Conservation (phyloP, 2,329 filamentous ascomycete species). For the Cephalotrichum gorgonifer region DNA sequence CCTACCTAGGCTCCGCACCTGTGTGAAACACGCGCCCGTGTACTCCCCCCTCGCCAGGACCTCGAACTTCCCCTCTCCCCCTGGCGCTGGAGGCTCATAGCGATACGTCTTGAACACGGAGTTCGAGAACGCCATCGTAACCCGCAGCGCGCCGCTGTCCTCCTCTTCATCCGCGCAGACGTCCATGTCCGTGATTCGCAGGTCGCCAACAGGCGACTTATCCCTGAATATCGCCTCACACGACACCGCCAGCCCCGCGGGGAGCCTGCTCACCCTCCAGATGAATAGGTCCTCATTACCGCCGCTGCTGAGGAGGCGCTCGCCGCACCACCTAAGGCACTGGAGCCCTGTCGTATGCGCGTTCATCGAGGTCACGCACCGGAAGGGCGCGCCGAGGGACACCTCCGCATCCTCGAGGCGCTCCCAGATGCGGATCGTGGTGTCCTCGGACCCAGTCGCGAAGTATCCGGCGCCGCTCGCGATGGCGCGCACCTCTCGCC, state of each 20-base stretch:
- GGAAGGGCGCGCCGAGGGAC: conserved; percentile 16
- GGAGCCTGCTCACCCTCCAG: conserved; percentile 56
- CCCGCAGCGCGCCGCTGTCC: conserved; percentile 30
- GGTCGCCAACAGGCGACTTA: conserved; percentile 45
- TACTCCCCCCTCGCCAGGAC: conserved; percentile 47
- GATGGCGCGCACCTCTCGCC: conserved; percentile 64
- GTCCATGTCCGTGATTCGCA: conserved; percentile 76
- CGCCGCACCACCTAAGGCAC: conserved; percentile 62
- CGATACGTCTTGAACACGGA: conserved; percentile 58
- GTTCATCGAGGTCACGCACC: conserved; percentile 56
- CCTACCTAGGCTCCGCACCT: conserved; percentile 36
- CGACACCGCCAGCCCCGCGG: conserved; percentile 43
- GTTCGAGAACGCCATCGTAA: conserved; percentile 75
- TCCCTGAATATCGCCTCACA: conserved; percentile 46
- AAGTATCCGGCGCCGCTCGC: conserved; percentile 23
- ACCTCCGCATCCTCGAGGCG: conserved; percentile 17
- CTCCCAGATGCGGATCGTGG: conserved; percentile 61
- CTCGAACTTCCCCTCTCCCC: conserved; percentile 26
- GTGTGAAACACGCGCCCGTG: conserved; percentile 67
- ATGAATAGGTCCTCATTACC: conserved; percentile 84
- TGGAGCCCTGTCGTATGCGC: conserved; percentile 80
- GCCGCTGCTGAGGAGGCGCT: conserved; percentile 73
- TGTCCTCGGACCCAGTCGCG: conserved; percentile 66
- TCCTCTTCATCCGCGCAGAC: conserved; percentile 20
- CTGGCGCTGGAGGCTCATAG: conserved; percentile 24